Evolutionary conservation across 352 stramenopile species (phyloP), one percentile per base, ranked within the genome.

Genomic region (Achlya hypogyna): DNA sequence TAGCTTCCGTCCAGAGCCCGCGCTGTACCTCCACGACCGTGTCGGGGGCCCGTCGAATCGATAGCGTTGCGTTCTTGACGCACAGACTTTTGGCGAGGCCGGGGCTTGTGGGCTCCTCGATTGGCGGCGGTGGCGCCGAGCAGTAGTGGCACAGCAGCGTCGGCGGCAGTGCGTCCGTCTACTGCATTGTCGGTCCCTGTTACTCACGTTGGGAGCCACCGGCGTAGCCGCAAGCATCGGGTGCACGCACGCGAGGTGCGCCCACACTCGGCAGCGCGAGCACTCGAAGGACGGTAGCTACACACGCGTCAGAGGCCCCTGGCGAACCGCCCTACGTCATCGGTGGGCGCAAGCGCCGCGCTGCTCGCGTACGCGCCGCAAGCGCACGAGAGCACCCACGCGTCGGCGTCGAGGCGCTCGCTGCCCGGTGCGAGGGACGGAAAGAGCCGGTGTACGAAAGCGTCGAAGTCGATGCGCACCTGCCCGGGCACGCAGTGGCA

Each of bases 401-500:
- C 75, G 34, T 87, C 77, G 1, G 74, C 65, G 1, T 76, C 79
- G 5, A 88, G 74, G 42, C 84, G 62, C 22, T 78, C 63, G 14
- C 77, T 71, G 16, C 72, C 64, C 22, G 52, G 63, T 27, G 73
- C 72, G 4, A 69, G 54, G 5, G 70, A 62, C 25, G 81, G 74
- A 62, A 92, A 91, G 5, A 90, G 53, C 51, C 82, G 82, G 16
- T 79, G 83, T 18, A 93, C 64, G 56, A 96, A 94, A 12, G 73
- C 71, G 53, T 93, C 84, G 81, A 96, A 91, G 68, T 96, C 79
- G 69, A 96, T 93, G 20, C 78, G 76, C 18, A 96, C 87, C 22
- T 80, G 91, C 54, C 92, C 79, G 4, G 84, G 87, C 35, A 81
- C 74, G 63, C 85, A 96, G 65, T 91, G 91, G 80, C 89, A 97